Conservation (phyloP, 2,329 filamentous ascomycete genomes). For the Monosporascus sp. region DNA sequence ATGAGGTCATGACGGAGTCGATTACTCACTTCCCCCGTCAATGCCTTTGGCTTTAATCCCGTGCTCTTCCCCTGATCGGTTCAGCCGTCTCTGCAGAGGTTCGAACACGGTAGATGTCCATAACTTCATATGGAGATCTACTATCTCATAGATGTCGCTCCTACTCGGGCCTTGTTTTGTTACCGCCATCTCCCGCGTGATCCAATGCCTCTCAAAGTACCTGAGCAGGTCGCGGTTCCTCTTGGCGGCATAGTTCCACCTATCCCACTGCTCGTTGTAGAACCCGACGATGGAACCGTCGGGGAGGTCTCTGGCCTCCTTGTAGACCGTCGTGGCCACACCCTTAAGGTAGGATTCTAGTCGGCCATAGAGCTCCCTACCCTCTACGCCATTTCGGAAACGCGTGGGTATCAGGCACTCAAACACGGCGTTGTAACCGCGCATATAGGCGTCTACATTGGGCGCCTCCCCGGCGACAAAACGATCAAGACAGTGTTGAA, state of each 20-base stretch:
- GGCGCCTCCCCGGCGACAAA: not conserved
- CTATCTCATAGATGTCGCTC: not conserved
- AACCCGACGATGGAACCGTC: not conserved
- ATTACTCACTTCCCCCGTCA: too few relatives aligned
- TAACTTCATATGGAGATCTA: not conserved
- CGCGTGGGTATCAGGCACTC: too few relatives aligned
- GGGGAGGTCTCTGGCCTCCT: not conserved
- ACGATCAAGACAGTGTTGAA: not conserved
- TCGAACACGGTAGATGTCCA: not conserved
- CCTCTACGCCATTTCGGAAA: fast-evolving
- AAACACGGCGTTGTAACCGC: not conserved
- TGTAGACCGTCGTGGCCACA: not conserved
- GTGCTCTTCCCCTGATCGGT: too few relatives aligned
- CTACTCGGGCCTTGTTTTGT: not conserved
- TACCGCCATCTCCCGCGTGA: not conserved
- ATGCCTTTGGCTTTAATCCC: too few relatives aligned
- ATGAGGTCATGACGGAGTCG: too few relatives aligned
- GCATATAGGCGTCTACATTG: not conserved
- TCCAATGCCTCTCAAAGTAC: not conserved
- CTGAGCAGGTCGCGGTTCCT: not conserved
- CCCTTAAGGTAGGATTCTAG: not conserved
- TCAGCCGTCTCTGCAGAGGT: not conserved
- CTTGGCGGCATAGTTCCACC: not conserved
- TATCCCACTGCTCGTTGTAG: not conserved
- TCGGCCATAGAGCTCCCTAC: not conserved